Evolutionary conservation across 1,139 yeast species (phyloP).

Genomic region (Debaryomyces sp.): DNA sequence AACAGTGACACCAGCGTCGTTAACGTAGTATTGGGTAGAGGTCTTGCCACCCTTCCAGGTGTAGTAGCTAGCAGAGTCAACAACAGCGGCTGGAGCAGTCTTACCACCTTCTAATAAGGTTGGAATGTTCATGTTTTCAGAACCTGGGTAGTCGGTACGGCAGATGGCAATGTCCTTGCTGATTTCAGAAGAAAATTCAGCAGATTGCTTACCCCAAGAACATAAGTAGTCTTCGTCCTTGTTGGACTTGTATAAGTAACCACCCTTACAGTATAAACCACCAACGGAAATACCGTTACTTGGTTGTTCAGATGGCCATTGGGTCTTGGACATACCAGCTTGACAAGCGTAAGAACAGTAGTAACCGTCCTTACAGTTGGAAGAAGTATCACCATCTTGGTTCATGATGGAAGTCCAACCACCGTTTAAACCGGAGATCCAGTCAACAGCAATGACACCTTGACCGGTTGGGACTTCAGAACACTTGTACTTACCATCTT

Average conservation of each 20-base stretch:
- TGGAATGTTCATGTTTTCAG: constrained; percentile 97
- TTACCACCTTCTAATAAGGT: constrained; percentile 76
- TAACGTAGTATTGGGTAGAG: constrained; percentile 95
- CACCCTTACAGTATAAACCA: constrained; percentile 79
- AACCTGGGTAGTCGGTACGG: constrained; percentile 98
- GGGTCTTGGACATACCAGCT: constrained; percentile 96
- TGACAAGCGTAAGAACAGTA: constrained; percentile 97
- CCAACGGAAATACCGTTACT: constrained; percentile 86
- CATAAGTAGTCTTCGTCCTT: constrained; percentile 65
- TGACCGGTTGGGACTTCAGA: constrained; percentile 82
- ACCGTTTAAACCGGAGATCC: constrained; percentile 65
- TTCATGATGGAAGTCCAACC: constrained; percentile 89
- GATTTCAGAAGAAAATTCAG: constrained; percentile 68
- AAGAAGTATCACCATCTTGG: constrained; percentile 63
- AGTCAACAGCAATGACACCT: constrained; percentile 85
- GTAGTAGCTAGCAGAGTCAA: constrained; percentile 76
- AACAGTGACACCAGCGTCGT: constrained; percentile 89
- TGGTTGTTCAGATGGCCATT: constrained; percentile 91
- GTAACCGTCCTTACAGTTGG: constrained; percentile 77
- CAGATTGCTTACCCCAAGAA: constrained; percentile 78
- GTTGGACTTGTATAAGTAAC: constrained; percentile 81
- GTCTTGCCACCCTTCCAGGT: constrained; percentile 81
- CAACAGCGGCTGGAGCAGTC: constrained; percentile 70
- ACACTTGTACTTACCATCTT: constrained; percentile 82
- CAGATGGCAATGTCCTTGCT: constrained; percentile 77